Evolutionary conservation across 345 rosid genomes (phyloP).

Genomic region (Mangifera indica): DNA sequence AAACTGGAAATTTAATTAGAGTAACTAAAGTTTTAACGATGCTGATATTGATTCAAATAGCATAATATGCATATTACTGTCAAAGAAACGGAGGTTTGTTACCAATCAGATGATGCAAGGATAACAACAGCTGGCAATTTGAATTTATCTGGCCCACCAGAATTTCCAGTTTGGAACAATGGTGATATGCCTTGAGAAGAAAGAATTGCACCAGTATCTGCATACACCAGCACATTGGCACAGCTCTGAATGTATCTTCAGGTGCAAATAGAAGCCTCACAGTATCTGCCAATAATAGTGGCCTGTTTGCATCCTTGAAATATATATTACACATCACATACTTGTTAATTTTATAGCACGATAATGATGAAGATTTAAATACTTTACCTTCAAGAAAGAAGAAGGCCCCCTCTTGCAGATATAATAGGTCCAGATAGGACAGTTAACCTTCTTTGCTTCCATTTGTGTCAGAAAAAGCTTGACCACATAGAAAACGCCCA

Average conservation of each 20-base stretch:
- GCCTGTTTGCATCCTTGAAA: constrained; percentile 26
- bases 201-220: constrained; percentile 32
- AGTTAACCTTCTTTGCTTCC: constrained; percentile 31
- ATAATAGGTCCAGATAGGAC: constrained; percentile 34
- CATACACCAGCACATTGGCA: constrained; percentile 27
- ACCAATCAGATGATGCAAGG: constrained; percentile 36
- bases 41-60: not conserved
- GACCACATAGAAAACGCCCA: constrained; percentile 33
- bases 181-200: constrained; percentile 26
- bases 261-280: constrained; percentile 32
- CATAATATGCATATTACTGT: not conserved
- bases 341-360: not conserved
- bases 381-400: constrained; percentile 27
- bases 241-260: constrained; percentile 27
- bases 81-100: not conserved
- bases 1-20: no score
- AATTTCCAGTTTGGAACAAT: constrained; percentile 24
- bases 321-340: constrained; percentile 11
- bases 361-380: not conserved
- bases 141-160: constrained; percentile 1
- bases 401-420: constrained; percentile 36
- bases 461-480: constrained; percentile 32
- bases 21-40: no score
- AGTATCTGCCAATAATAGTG: constrained; percentile 26
- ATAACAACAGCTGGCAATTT: constrained; percentile 27